A percentile compares a stretch with the other conserved stretches of the same genome.
Conservation (phyloP, 805 yeast genomes). For the Candida tibetensis region DNA sequence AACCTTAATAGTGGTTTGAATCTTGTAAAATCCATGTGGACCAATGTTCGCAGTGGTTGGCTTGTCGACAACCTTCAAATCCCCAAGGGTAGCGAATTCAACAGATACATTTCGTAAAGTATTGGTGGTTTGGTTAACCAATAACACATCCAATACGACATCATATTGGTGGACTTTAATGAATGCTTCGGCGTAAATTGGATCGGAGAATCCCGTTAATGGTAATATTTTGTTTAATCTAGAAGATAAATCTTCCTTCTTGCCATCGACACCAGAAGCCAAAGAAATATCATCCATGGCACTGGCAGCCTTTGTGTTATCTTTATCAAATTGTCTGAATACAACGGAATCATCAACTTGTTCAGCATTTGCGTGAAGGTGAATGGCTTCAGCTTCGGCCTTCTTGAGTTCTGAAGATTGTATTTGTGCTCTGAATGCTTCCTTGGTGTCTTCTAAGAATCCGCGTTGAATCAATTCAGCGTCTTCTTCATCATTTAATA, state of each 20-base stretch:
- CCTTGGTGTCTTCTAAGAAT: conserved; percentile 83
- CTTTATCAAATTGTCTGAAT: conserved; percentile 73
- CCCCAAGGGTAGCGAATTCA: conserved; percentile 95
- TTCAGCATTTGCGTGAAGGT: conserved; percentile 60
- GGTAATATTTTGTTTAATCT: conserved; percentile 86
- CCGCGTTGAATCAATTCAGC: conserved; percentile 55
- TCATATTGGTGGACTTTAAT: conserved; percentile 96
- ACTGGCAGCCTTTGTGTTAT: conserved; percentile 23
- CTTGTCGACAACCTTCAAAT: conserved; percentile 87
- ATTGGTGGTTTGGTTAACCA: conserved; percentile 90
- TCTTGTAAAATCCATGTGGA: conserved; percentile 94
- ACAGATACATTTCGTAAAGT: conserved; percentile 89
- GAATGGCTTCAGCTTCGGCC: conserved; percentile 54
- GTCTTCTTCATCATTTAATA: conserved; percentile 65
- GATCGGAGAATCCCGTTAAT: conserved; percentile 97
- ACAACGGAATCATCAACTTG: conserved; percentile 74
- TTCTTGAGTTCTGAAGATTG: conserved; percentile 56
- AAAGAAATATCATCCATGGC: conserved; percentile 55
- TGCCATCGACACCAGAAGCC: conserved; percentile 50
- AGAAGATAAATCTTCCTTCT: conserved; percentile 63
- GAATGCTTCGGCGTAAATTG: conserved; percentile 96
- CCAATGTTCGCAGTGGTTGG: conserved; percentile 89
- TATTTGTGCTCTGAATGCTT: conserved; percentile 75
- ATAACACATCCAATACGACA: conserved; percentile 86
- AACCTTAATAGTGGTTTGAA: conserved; percentile 87